Conservation (phyloP, 495 filamentous ascomycete species). For the Pyrenula massariospora region DNA sequence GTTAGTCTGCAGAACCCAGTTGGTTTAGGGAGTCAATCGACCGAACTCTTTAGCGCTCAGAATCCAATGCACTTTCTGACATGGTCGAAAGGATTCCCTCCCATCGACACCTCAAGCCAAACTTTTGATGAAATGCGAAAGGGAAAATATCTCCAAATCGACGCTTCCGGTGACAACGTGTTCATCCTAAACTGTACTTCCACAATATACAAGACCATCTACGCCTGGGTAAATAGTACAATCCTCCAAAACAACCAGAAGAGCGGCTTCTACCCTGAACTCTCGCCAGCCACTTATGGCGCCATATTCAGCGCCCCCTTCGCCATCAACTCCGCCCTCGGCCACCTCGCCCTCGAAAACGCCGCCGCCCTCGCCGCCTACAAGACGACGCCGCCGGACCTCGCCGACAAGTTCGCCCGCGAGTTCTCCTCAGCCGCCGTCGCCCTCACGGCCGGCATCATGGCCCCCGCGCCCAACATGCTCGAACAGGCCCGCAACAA, state of each 20-base stretch:
- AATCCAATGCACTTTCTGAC: neutral
- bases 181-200: neutral
- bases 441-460: conserved; percentile 17
- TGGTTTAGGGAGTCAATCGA: neutral
- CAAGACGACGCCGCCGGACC: conserved; percentile 49
- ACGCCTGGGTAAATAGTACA: neutral
- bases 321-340: neutral
- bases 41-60: neutral
- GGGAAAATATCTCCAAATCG: neutral
- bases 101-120: conserved; percentile 2
- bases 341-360: neutral
- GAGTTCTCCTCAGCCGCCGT: conserved; percentile 67
- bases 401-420: conserved; percentile 79
- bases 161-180: neutral
- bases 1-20: neutral
- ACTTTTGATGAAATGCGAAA: neutral
- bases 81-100: conserved; percentile 1
- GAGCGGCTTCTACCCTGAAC: neutral
- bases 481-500: neutral
- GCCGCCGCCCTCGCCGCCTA: neutral
- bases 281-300: neutral
- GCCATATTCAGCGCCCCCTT: neutral
- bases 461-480: neutral
- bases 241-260: neutral
- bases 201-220: neutral